Evolutionary conservation across 176 grass and related monocot genomes (phyloP).

Genomic region (Raddia guianensis): DNA sequence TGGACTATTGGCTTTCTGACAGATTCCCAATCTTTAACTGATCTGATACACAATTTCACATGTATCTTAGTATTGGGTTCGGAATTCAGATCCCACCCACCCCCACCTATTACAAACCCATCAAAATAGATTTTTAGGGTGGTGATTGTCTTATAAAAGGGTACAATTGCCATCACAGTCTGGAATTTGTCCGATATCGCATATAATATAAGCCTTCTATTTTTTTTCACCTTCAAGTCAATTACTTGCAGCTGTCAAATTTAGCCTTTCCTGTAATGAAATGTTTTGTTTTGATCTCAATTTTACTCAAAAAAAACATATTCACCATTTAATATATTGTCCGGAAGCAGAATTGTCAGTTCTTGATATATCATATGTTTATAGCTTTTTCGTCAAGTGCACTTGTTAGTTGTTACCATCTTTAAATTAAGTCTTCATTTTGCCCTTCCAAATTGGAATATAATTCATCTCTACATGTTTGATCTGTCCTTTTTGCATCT

Average conservation of each 20-base stretch:
- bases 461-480: neutral
- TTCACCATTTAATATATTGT: neutral
- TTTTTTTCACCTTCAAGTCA: neutral
- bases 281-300: neutral
- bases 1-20: neutral
- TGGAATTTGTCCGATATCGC: neutral
- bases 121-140: neutral
- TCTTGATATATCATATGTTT: neutral
- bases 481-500: neutral
- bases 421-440: neutral
- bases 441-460: neutral
- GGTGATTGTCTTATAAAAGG: neutral
- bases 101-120: neutral
- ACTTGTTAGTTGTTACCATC: neutral
- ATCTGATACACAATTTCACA: neutral
- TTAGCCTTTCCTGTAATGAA: neutral
- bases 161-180: neutral
- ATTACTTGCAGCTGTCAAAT: neutral
- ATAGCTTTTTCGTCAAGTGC: neutral
- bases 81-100: neutral
- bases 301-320: neutral
- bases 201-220: neutral
- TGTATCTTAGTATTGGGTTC: neutral
- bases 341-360: neutral
- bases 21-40: neutral